These are phyloP conservation scores for Arthroderma sp. DNA, from an alignment of 2,329 filamentous ascomycete species.

Conservation along the genomic window DNA sequence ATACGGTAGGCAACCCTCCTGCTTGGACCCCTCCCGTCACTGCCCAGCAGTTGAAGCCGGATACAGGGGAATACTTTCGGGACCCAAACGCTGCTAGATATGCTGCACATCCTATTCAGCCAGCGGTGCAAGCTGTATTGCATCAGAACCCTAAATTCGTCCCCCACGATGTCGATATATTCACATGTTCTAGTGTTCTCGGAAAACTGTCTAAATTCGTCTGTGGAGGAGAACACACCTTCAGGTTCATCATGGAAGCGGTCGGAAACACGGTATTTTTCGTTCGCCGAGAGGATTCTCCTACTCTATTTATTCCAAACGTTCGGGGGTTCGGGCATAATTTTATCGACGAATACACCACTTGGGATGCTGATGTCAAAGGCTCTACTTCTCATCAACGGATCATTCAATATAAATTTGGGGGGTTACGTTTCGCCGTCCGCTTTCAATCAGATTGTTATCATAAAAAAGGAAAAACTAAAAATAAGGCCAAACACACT, in stretches of 20 bases:
- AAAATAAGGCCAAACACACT: too few species aligned
- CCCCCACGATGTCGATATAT: slow-evolving; percentile 38
- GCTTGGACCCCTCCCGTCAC: slow-evolving; percentile 37
- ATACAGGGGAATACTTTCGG: slow-evolving; percentile 36
- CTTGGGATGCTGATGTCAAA: slow-evolving; percentile 45
- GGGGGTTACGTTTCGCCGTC: slow-evolving; percentile 40
- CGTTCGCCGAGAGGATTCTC: slow-evolving; percentile 49
- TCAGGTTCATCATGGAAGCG: slow-evolving; percentile 37
- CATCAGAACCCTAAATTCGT: slow-evolving; percentile 27
- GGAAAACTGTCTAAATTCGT: slow-evolving; percentile 50
- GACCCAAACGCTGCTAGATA: slow-evolving; percentile 31
- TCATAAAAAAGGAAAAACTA: too few species aligned
- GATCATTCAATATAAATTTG: slow-evolving; percentile 48
- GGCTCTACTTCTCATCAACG: slow-evolving; percentile 51
- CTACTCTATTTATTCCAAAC: slow-evolving; percentile 43
- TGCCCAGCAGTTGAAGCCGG: slow-evolving; percentile 29
- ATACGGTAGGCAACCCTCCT: slow-evolving; percentile 18
- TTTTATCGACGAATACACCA: slow-evolving; percentile 50
- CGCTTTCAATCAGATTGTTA: slow-evolving; percentile 52
- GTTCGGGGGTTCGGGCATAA: slow-evolving; percentile 44
- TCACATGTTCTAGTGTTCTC: slow-evolving; percentile 50
- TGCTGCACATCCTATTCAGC: slow-evolving; percentile 34
- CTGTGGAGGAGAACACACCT: slow-evolving; percentile 35
- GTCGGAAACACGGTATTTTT: slow-evolving; percentile 51
- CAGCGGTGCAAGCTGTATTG: slow-evolving; percentile 36